Conservation (phyloP, 352 stramenopile genomes). For the Pythium sp. region DNA sequence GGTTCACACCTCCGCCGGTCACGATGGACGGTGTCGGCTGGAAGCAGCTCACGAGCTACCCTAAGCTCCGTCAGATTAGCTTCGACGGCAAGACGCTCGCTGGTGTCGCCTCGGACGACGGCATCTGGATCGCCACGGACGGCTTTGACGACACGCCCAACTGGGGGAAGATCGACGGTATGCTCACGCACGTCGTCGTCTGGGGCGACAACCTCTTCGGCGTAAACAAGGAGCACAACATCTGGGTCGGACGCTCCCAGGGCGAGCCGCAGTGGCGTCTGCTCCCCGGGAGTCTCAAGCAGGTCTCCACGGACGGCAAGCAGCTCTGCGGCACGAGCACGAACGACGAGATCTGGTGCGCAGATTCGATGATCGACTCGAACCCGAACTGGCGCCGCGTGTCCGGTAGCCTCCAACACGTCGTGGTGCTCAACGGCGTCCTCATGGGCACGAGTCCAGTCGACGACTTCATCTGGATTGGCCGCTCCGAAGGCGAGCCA, state of each 20-base stretch:
- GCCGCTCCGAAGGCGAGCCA: slow-evolving; percentile 18
- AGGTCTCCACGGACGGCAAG: slow-evolving; percentile 29
- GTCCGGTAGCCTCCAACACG: neutral
- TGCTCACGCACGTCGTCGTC: slow-evolving; percentile 24
- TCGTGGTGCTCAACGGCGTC: slow-evolving; percentile 18
- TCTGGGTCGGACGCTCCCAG: slow-evolving; percentile 15
- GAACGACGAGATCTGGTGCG: slow-evolving; percentile 25
- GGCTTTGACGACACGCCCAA: slow-evolving; percentile 20
- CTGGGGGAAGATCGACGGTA: slow-evolving; percentile 21
- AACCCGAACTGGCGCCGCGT: slow-evolving; percentile 13
- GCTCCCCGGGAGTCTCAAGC: slow-evolving; percentile 19
- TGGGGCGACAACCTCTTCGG: slow-evolving; percentile 24
- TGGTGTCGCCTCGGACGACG: slow-evolving; percentile 11
- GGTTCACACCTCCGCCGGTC: slow-evolving; percentile 15
- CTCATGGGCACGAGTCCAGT: slow-evolving; percentile 6
- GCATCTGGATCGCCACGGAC: slow-evolving; percentile 19
- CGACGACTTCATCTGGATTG: slow-evolving; percentile 22
- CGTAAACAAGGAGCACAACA: slow-evolving; percentile 20
- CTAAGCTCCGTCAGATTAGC: slow-evolving; percentile 21
- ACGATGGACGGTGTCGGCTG: slow-evolving; percentile 9
- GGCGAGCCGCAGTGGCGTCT: slow-evolving; percentile 15
- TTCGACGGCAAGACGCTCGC: slow-evolving; percentile 23
- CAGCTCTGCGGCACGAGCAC: slow-evolving; percentile 23
- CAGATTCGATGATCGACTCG: slow-evolving; percentile 19
- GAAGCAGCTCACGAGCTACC: slow-evolving; percentile 10